Evolutionary conservation across 208 protist genomes (phyloP).

Genomic region (Angomonas ambiguus): DNA sequence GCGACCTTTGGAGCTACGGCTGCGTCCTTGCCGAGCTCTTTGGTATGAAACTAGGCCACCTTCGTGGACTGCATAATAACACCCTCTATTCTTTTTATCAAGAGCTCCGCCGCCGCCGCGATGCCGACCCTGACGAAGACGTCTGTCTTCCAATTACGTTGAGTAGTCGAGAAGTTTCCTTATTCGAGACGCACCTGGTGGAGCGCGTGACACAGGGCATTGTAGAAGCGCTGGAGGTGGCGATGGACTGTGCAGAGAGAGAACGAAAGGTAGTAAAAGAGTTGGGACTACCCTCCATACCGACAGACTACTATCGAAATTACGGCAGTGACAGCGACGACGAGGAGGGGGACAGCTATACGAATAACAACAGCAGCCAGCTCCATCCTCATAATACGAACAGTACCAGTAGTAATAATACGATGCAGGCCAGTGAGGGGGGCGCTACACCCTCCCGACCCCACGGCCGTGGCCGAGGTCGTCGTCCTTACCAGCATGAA

Average conservation of each 20-base stretch:
- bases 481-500: too few species aligned
- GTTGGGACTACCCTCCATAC: neutral
- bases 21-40: conserved; percentile 75
- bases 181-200: neutral
- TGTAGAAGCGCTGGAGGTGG: neutral
- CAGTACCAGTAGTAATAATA: too few species aligned
- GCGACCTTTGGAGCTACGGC: conserved; percentile 82
- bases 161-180: neutral
- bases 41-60: conserved; percentile 66
- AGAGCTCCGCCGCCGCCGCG: conserved; percentile 33
- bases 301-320: neutral
- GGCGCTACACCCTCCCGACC: too few species aligned
- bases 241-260: neutral
- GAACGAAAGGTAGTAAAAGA: neutral
- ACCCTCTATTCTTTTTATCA: conserved; percentile 62
- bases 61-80: conserved; percentile 60
- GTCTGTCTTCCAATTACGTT: neutral
- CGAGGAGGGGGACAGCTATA: too few species aligned
- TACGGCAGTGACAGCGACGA: neutral
- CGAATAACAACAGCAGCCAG: too few species aligned
- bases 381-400: too few species aligned
- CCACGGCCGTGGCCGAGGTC: too few species aligned
- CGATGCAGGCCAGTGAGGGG: too few species aligned
- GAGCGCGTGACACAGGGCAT: neutral
- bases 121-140: conserved; percentile 22